A percentile compares a stretch with the other conserved stretches of the same genome.
phyloP scores from a whole-genome alignment of 345 rosid genomes.

The Passiflora organensis region DNA sequence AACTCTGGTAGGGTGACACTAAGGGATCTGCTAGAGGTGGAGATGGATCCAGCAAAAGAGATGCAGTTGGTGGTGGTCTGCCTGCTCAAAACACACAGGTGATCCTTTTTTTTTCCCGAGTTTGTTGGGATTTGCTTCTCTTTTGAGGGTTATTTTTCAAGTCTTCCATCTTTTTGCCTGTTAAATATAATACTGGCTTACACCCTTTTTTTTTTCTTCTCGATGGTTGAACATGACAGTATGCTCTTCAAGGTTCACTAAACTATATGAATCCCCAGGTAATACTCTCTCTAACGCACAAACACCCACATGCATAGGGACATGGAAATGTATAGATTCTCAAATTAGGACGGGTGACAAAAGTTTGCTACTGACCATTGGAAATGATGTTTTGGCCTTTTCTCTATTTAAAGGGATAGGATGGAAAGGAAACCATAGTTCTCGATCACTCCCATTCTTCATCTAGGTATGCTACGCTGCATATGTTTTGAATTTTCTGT shows the following conservation, averaged over 20 bases:
- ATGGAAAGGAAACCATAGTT: no score
- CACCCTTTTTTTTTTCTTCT: slow-evolving; percentile 8
- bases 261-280: slow-evolving; percentile 42
- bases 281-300: slow-evolving; percentile 22
- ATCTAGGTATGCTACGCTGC: no score
- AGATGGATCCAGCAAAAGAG: slow-evolving; percentile 54
- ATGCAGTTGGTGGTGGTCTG: slow-evolving; percentile 39
- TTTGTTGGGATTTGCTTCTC: no score
- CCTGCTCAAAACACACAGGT: slow-evolving; percentile 56
- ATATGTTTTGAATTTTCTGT: no score
- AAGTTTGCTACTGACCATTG: no score
- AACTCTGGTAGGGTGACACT: slow-evolving; percentile 52
- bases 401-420: no score
- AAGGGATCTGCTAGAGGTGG: slow-evolving; percentile 67
- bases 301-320: no score
- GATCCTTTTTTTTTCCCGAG: slow-evolving; percentile 7
- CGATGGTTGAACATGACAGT: slow-evolving; percentile 32
- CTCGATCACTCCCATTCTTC: no score
- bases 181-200: slow-evolving; percentile 4
- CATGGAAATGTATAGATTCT: no score
- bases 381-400: no score
- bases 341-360: no score
- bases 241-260: slow-evolving; percentile 38
- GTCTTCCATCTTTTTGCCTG: not conserved
- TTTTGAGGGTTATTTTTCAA: not conserved